Evolutionary conservation across 495 filamentous ascomycete genomes (phyloP), one percentile per base, ranked within the genome.

Genomic region (Aspergillus cristatus): DNA sequence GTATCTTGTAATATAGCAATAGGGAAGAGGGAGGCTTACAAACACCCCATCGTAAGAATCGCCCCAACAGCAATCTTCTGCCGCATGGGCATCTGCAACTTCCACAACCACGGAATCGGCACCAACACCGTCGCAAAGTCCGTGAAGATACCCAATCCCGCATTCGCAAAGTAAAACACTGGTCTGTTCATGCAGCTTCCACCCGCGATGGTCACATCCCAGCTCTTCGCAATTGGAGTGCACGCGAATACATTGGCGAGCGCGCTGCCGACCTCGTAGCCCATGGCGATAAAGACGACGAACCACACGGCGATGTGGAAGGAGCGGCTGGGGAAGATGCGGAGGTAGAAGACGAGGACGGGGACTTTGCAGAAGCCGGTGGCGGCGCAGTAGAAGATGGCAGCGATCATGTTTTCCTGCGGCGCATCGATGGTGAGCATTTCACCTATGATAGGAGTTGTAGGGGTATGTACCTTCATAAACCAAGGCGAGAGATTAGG

Each of bases 271-370:
- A 66, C 13, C 20, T 50, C 56, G 38, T 61, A 65, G 14, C 50
- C 50, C 0, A 49, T 46, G 3, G 60, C 61, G 30, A 68, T 54
- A 30, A 54, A 52, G 0, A 64, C 47, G 18, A 58, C 34, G 0
- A 38, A 15, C 56, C 55, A 64, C 14, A 60, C 57, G 1, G 45
- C 42, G n/a, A 40, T 37, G 28, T 61, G 57, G 40, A 66, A 59
- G 28, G 43, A 50, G 6, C 46, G 43, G 18, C 55, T 55, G 15
- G 64, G 63, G 38, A 63, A 64, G 32, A 77, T 64, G 41, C 68
- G 68, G 35, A 67, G 53, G 49, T 71, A 75, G 41, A 68, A 64
- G 8, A 73, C 35, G 28, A 73, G 49, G 29, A 64, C 56, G 40
- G 70, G 65, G 41, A 66, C 43, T 37, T 68, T 68, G 41, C 55